Evolutionary conservation across 2,329 filamentous ascomycete genomes (phyloP).

Genomic region (Arthroderma uncinatum): DNA sequence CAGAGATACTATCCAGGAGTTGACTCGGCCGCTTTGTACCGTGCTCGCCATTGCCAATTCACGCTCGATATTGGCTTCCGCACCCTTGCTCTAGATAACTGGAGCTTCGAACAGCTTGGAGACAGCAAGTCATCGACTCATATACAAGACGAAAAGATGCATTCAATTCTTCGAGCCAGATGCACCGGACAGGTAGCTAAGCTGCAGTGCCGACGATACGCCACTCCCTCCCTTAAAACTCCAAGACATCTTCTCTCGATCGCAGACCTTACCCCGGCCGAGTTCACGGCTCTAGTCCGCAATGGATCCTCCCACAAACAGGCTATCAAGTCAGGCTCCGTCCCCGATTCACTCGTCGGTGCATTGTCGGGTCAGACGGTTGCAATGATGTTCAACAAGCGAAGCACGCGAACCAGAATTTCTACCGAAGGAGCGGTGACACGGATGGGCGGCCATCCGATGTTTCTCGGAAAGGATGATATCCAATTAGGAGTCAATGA

Average conservation of each 20-base stretch:
- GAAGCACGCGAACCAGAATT: conserved; percentile 83
- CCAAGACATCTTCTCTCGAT: conserved; percentile 89
- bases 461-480: conserved; percentile 93
- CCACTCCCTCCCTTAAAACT: conserved; percentile 41
- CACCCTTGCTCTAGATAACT: background rate
- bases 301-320: conserved; percentile 71
- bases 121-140: background rate
- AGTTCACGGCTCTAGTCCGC: conserved; percentile 70
- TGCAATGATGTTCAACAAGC: conserved; percentile 94
- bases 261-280: conserved; percentile 65
- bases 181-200: conserved; percentile 5
- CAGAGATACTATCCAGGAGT: no score
- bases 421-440: conserved; percentile 85
- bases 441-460: conserved; percentile 81
- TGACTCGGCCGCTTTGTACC: background rate
- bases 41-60: background rate
- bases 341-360: conserved; percentile 48
- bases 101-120: background rate
- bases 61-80: background rate
- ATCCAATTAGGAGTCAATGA: conserved; percentile 95
- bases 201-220: conserved; percentile 26
- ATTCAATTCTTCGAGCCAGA: conserved; percentile 9
- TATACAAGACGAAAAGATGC: background rate
- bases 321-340: conserved; percentile 58
- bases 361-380: conserved; percentile 66